These are phyloP conservation scores for Diplotaxis tenuifolia DNA, from an alignment of 345 rosid genomes.

Conservation along the genomic window DNA sequence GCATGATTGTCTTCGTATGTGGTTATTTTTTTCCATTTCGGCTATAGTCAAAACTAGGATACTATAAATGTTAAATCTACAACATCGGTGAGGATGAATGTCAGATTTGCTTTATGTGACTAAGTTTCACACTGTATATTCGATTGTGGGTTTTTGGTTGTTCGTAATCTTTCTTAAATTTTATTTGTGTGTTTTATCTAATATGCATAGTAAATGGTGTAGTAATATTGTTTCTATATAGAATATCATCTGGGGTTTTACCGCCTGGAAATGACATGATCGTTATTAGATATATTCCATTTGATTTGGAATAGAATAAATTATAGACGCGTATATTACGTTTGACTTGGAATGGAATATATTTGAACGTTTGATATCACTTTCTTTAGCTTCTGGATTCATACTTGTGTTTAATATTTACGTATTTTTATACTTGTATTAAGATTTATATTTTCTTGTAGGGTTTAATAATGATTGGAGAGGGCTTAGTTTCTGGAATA, in stretches of 20 bases:
- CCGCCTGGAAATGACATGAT: neutral
- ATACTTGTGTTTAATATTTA: neutral
- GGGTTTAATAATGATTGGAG: neutral
- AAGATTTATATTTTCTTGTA: too few species aligned
- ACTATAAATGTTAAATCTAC: too few species aligned
- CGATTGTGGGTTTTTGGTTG: too few species aligned
- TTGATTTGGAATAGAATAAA: too few species aligned
- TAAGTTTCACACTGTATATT: too few species aligned
- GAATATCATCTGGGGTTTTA: neutral
- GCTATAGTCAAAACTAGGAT: too few species aligned
- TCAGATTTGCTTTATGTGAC: too few species aligned
- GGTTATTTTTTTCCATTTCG: neutral
- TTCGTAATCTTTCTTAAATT: neutral
- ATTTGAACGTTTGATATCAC: neutral
- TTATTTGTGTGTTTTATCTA: neutral
- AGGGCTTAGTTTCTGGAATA: neutral
- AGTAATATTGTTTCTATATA: neutral
- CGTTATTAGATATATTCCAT: neutral
- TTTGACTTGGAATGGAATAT: neutral
- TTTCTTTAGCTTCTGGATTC: neutral
- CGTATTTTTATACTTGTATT: too few species aligned
- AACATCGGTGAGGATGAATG: neutral
- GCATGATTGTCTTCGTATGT: too few species aligned
- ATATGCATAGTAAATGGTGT: neutral
- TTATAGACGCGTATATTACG: too few species aligned